phyloP scores from a whole-genome alignment of 2,329 filamentous ascomycete genomes.

The Aspergillus carbonarius region DNA sequence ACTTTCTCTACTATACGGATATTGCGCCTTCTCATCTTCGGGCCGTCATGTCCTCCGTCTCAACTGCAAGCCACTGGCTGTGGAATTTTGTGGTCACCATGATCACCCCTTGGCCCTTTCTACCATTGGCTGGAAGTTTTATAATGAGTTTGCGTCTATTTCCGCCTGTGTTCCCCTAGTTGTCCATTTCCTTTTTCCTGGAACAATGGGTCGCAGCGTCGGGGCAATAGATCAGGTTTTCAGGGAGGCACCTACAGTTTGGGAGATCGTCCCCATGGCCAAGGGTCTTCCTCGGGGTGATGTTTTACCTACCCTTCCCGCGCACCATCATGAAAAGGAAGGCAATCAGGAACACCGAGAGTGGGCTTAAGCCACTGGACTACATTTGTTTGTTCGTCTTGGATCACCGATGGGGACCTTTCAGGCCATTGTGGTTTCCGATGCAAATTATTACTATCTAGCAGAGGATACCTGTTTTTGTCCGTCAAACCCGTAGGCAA shows the following conservation, averaged over 20 bases:
- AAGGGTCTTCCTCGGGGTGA: slow-evolving; percentile 20
- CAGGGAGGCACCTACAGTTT: slow-evolving; percentile 16
- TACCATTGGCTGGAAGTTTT: slow-evolving; percentile 54
- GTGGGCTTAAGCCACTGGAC: background rate
- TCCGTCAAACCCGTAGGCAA: no score
- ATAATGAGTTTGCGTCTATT: slow-evolving; percentile 54
- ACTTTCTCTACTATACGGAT: slow-evolving; percentile 51
- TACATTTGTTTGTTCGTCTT: no score
- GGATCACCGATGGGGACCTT: no score
- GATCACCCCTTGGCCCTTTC: slow-evolving; percentile 61
- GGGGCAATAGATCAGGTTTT: slow-evolving; percentile 69
- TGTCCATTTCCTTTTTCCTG: slow-evolving; percentile 59
- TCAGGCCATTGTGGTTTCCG: no score
- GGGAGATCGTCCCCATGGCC: slow-evolving; percentile 27
- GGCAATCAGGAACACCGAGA: background rate
- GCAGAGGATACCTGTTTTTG: no score
- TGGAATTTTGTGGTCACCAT: slow-evolving; percentile 65
- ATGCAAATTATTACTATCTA: no score
- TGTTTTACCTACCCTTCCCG: background rate
- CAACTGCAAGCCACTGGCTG: slow-evolving; percentile 61
- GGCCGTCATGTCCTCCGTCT: slow-evolving; percentile 58
- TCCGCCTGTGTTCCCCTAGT: slow-evolving; percentile 41
- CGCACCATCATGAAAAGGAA: background rate
- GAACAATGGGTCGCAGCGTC: slow-evolving; percentile 58
- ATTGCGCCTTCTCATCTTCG: slow-evolving; percentile 54